Base-by-base conservation (phyloP, 2,329 filamentous ascomycete species). In the Pseudogymnoascus sp. region DNA sequence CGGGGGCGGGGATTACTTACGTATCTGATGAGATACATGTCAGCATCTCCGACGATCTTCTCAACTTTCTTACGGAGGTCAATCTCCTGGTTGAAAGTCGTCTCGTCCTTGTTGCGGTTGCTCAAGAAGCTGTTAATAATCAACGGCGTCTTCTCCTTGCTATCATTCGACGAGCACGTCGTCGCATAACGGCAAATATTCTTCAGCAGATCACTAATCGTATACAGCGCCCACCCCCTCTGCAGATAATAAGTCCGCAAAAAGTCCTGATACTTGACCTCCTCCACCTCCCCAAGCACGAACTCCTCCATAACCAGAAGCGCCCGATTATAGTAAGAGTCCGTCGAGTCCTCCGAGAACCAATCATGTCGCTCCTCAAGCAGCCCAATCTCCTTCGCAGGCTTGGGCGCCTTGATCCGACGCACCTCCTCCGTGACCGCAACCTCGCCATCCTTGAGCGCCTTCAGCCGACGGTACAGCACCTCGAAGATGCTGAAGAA, bases 401-500 rank as follows among this genome's bases (percentile, higher is more conserved):
- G 87, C 74, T 95, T 96, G 62, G 83, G 80, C 57, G 85, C 81
- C 70, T 85, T 87, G 47, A 90, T 85, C 18, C 90, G 87, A 25
- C 81, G 78, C 38, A 97, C 87, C 68, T 90, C 87, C 67, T 86
- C 82, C 57, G 83, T 79, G 8, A 95, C 92, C 47, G 86, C 83
- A 2, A 82, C 80, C 68, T 89, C 88, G 70, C 87, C 87, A 62
- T 87, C 80, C 77, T 97, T 97, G 73, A 97, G 85, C 63, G 89
- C 88, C 64, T 88, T 79, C 12, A 99, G 80, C 39, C 94, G 86
- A 69, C 86, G 84, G 75, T 96, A 97, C 4, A 99, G 78, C n/a
- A 88, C 89, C 70, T 96, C 86, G 72, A 99, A 94, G 64, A 96
- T 87, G 67, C 88, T 90, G 77, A 99, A 89, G 79, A 99, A 97